phyloP scores from a whole-genome alignment of 805 yeast genomes.

The Hanseniaspora thailandica region DNA sequence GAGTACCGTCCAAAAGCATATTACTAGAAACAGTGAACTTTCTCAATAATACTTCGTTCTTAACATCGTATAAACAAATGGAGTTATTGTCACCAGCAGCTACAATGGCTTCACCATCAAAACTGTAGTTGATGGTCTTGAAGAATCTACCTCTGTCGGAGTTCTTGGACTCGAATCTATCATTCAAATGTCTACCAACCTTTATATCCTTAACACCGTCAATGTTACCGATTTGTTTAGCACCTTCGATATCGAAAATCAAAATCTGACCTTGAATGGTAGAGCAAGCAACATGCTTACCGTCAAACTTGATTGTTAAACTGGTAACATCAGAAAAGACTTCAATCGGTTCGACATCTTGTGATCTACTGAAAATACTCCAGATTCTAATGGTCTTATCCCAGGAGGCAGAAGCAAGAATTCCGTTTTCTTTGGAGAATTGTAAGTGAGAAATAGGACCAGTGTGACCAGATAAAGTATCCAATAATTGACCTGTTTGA shows the following conservation, averaged over 20 bases:
- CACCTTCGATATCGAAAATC: slow-evolving; percentile 72
- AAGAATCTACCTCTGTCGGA: slow-evolving; percentile 77
- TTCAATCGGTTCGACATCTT: slow-evolving; percentile 81
- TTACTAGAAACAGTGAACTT: slow-evolving; percentile 77
- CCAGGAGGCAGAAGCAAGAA: slow-evolving; percentile 89
- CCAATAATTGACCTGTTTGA: slow-evolving; percentile 85
- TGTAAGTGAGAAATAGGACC: slow-evolving; percentile 86
- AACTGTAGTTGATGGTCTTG: slow-evolving; percentile 68
- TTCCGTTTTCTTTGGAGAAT: slow-evolving; percentile 66
- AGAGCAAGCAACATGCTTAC: slow-evolving; percentile 78
- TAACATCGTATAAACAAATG: slow-evolving; percentile 80
- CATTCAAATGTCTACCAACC: slow-evolving; percentile 72
- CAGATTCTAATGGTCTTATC: slow-evolving; percentile 88
- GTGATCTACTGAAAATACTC: slow-evolving; percentile 81
- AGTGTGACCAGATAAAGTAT: slow-evolving; percentile 81
- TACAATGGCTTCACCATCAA: slow-evolving; percentile 76
- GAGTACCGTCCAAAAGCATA: slow-evolving; percentile 84
- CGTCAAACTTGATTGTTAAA: slow-evolving; percentile 79
- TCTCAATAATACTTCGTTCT: slow-evolving; percentile 73
- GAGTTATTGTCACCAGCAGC: slow-evolving; percentile 93
- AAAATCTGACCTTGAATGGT: slow-evolving; percentile 80
- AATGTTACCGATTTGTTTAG: slow-evolving; percentile 66
- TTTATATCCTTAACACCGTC: slow-evolving; percentile 82
- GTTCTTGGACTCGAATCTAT: slow-evolving; percentile 68
- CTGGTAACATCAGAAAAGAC: slow-evolving; percentile 73